Conservation (phyloP, 345 rosid genomes). For the Ceriops tagal region DNA sequence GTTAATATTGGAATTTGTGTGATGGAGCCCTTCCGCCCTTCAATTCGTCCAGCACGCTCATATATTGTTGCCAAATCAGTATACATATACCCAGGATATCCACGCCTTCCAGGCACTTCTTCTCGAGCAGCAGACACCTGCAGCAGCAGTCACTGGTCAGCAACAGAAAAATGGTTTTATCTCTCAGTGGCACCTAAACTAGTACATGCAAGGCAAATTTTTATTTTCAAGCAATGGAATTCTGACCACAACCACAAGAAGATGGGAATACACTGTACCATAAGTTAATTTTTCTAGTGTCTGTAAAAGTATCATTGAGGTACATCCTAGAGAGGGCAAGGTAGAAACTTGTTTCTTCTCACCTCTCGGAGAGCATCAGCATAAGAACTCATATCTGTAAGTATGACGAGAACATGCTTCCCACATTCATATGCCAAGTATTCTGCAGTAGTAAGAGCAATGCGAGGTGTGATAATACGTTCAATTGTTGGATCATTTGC, state of each 20-base stretch:
- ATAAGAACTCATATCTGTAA: slow-evolving; percentile 96
- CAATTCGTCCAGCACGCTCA: slow-evolving; percentile 97
- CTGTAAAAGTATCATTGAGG: neutral
- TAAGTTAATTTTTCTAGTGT: neutral
- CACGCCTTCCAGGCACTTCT: slow-evolving; percentile 99
- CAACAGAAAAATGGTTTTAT: slow-evolving; percentile 1
- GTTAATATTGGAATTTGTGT: slow-evolving; percentile 98
- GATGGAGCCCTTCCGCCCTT: slow-evolving; percentile 95
- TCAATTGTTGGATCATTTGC: slow-evolving; percentile 98
- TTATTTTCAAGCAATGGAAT: no score
- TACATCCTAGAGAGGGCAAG: neutral
- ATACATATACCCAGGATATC: slow-evolving; percentile 99
- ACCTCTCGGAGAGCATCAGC: slow-evolving; percentile 99
- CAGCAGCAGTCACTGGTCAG: slow-evolving; percentile 21
- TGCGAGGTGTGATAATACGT: slow-evolving; percentile 94
- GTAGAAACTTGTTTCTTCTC: slow-evolving; percentile 5
- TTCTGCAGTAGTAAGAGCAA: slow-evolving; percentile 95
- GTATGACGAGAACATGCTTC: slow-evolving; percentile 95
- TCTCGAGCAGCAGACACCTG: slow-evolving; percentile 99
- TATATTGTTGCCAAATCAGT: slow-evolving; percentile 98
- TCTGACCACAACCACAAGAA: no score
- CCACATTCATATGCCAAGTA: slow-evolving; percentile 97
- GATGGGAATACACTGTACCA: no score
- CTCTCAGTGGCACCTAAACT: no score
- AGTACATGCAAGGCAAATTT: no score